Evolutionary conservation across 768 basidiomycete species (phyloP), one percentile per base, ranked within the genome.

Genomic region (Boletus sp.): DNA sequence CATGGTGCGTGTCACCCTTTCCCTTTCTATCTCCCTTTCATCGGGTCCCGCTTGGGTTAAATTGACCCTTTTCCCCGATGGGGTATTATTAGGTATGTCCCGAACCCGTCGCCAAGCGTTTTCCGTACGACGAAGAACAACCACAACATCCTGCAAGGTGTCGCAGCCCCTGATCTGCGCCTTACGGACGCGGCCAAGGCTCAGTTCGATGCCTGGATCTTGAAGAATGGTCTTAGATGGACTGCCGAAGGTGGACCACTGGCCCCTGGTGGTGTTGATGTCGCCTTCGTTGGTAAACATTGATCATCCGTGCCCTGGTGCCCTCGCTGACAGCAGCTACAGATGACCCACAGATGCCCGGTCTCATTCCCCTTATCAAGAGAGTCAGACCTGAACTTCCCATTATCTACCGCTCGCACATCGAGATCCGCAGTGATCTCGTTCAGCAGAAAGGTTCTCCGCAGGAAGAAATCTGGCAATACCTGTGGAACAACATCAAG

Each of bases 71-170:
- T 64, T 45, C 28, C 47, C 12, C 35, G 14, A 49, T 45, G 29
- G 30, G 47, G 47, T 46, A 46, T 61, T 85, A 44, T 47, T 59
- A 90, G 88, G 88, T 92, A 92, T 74, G 90, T 93, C 33, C 91
- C 90, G 47, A 92, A 92, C 76, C 89, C 90, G 24, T 86, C 92
- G 46, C 93, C 94, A 1, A 83, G 82, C 60, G 90, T 96, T 39
- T 96, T 95, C 82, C 86, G 93, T 61, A 93, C 90, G 58, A 95
- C 93, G 62, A 91, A 91, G 80, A 92, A 92, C 90, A 92, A 92
- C 78, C 91, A 93, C 83, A 93, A 93, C 75, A 92, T 92, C 69
- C 79, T 96, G 24, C 94, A 97, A 83, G 94, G 94, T 59, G 94
- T 97, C 50, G 89, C 94, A 2, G 74, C 84, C 12, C 85, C 89